phyloP scores from a whole-genome alignment of 2,329 filamentous ascomycete genomes.

The Fusarium tjaetaba region DNA sequence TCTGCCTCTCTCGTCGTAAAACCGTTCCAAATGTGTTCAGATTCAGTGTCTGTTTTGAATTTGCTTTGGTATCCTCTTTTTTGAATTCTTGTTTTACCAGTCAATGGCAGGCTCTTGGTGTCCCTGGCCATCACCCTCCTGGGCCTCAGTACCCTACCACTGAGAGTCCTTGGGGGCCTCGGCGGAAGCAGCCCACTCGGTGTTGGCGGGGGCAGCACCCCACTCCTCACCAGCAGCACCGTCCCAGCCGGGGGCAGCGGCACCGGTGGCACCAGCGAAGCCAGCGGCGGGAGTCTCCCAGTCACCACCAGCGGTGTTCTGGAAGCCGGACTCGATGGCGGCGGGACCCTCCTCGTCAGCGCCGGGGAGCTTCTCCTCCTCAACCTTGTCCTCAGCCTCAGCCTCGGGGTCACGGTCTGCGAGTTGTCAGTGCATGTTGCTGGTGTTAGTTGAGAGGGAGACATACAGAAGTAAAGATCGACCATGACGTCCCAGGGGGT shows the following conservation, averaged over 20 bases:
- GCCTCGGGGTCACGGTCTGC: constrained; percentile 96
- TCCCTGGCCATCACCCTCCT: constrained; percentile 12
- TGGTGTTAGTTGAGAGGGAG: background rate
- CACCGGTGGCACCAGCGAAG: constrained; percentile 69
- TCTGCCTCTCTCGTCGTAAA: constrained; percentile 27
- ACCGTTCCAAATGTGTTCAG: constrained; percentile 20
- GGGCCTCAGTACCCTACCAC: constrained; percentile 56
- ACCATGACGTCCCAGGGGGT: constrained; percentile 99
- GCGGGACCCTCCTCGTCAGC: constrained; percentile 85
- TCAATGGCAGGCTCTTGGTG: background rate
- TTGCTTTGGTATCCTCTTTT: constrained; percentile 33
- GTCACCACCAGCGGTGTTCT: constrained; percentile 68
- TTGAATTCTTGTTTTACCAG: constrained; percentile 33
- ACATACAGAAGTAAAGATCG: constrained; percentile 97
- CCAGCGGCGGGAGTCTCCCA: constrained; percentile 85
- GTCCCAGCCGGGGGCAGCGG: constrained; percentile 62
- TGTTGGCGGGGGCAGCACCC: constrained; percentile 69
- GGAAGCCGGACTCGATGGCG: constrained; percentile 83
- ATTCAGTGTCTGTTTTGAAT: constrained; percentile 21
- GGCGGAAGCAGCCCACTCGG: constrained; percentile 74
- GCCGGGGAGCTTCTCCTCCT: constrained; percentile 89
- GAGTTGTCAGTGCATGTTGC: constrained; percentile 22
- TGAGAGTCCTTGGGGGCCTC: constrained; percentile 65
- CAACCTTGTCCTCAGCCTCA: constrained; percentile 97
- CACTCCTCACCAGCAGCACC: constrained; percentile 70